Conservation (phyloP, 2,329 filamentous ascomycete genomes). For the Calonectria ilicicola region DNA sequence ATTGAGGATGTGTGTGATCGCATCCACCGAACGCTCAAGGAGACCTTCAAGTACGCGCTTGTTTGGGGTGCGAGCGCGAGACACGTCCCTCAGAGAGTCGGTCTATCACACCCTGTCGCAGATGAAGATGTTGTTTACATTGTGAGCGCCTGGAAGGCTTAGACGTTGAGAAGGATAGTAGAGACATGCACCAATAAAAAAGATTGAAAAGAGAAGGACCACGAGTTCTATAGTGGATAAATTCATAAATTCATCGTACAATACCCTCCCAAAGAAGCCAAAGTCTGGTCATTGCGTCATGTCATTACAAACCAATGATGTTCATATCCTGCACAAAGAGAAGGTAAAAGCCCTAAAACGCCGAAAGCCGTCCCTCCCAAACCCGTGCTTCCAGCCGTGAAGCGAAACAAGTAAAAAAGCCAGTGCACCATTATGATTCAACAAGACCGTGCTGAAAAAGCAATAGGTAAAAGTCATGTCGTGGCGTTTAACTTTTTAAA, state of each 20-base stretch:
- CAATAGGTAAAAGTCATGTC: slow-evolving; percentile 11
- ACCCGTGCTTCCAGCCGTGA: slow-evolving; percentile 29
- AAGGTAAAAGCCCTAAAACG: slow-evolving; percentile 34
- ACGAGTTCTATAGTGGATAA: slow-evolving; percentile 27
- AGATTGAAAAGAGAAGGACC: slow-evolving; percentile 17
- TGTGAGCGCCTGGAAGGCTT: slow-evolving; percentile 73
- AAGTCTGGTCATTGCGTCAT: slow-evolving; percentile 43
- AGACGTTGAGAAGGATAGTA: slow-evolving; percentile 26
- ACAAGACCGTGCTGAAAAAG: slow-evolving; percentile 27
- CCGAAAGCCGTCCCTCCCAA: slow-evolving; percentile 35
- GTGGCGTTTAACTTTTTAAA: slow-evolving; percentile 21
- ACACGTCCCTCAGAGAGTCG: slow-evolving; percentile 94
- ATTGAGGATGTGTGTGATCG: slow-evolving; percentile 98
- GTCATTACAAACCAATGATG: slow-evolving; percentile 43
- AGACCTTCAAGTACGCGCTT: slow-evolving; percentile 98
- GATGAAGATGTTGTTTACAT: slow-evolving; percentile 79
- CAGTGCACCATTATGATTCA: slow-evolving; percentile 23
- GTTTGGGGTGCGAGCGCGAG: slow-evolving; percentile 98
- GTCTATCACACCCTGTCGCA: slow-evolving; percentile 81
- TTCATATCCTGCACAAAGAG: slow-evolving; percentile 35
- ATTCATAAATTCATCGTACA: slow-evolving; percentile 37
- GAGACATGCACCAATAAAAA: slow-evolving; percentile 7
- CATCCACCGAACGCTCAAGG: slow-evolving; percentile 93
- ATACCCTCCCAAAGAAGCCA: slow-evolving; percentile 33
- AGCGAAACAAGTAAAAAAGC: slow-evolving; percentile 29